These are phyloP conservation scores for Straminergon stramineum DNA, from an alignment of 225 moss, liverwort and hornwort species.

Conservation along the genomic window DNA sequence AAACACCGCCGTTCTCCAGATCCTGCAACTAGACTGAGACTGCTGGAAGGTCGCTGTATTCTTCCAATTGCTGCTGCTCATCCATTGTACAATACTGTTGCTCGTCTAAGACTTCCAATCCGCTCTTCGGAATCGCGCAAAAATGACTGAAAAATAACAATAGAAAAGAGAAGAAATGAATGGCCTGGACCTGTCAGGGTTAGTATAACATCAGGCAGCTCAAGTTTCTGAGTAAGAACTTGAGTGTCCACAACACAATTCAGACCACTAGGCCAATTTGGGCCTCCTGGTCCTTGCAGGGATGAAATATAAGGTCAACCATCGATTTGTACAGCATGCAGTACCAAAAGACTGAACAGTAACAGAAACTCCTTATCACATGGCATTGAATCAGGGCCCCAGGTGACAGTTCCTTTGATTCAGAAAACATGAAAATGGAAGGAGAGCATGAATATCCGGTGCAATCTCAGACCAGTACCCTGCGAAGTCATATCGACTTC, in stretches of 20 bases:
- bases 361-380: background rate
- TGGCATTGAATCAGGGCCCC: background rate
- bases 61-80: background rate
- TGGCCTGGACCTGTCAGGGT: background rate
- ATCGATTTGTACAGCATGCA: no score
- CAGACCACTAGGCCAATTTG: background rate
- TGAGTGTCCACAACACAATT: background rate
- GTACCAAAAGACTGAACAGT: background rate
- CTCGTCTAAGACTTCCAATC: no score
- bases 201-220: background rate
- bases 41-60: background rate
- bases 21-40: background rate
- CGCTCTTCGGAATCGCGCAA: background rate
- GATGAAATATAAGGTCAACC: no score
- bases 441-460: background rate
- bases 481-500: background rate
- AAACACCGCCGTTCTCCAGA: background rate
- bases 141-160: no score
- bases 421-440: background rate
- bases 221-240: background rate
- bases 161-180: background rate
- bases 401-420: background rate
- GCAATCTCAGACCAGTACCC: background rate
- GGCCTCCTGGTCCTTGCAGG: background rate
- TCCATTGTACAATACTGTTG: background rate